Base-by-base conservation (phyloP, 1,284 basidiomycete species). In the Ganoderma sinense region DNA sequence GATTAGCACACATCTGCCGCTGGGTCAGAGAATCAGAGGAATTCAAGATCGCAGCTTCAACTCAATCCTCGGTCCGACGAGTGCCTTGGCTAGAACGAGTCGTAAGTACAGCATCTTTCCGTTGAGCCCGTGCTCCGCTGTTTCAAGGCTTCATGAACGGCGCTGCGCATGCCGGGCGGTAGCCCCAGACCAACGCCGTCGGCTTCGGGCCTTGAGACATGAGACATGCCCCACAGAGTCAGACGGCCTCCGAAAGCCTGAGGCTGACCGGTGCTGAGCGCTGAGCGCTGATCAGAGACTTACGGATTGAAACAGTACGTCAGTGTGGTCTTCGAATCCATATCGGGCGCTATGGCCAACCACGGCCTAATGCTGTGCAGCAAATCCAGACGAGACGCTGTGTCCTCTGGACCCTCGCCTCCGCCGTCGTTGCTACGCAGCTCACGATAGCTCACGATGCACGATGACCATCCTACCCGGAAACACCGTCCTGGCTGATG, bases 1-100 rank as follows among this genome's bases (percentile, higher is more conserved):
- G 85, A 85, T 78, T 80, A 2, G 83, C 77, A 6, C 82, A 82
- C 58, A 76, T 86, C 66, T 73, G 75, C 18, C n/a, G n/a, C n/a
- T n/a, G n/a, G n/a, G 76, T 80, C 74, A 82, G 84, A 77, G 81
- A 84, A 71, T 82, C 78, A 76, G 84, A 82, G 67, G 69, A 84
- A n/a, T n/a, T n/a, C n/a, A n/a, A 29, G 81, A 80, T 0, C 64
- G 73, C n/a, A 83, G 82, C 75, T 85, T 83, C 75, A 76, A 14
- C 73, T 82, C 29, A 63, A 86, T 84, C 82, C 75, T 86, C 11
- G 84, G 82, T 16, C n/a, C 13, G 48, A 10, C 41, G 62, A 1
- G 80, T 82, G 18, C 83, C 84, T 26, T 75, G 75, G 6, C 58
- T 73, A 79, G 8, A 69, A 72, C 8, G 72, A 81, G 18, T 84